Evolutionary conservation across 2,329 filamentous ascomycete genomes (phyloP), one percentile per base, ranked within the genome.

Genomic region (Trichophaea hybrida): DNA sequence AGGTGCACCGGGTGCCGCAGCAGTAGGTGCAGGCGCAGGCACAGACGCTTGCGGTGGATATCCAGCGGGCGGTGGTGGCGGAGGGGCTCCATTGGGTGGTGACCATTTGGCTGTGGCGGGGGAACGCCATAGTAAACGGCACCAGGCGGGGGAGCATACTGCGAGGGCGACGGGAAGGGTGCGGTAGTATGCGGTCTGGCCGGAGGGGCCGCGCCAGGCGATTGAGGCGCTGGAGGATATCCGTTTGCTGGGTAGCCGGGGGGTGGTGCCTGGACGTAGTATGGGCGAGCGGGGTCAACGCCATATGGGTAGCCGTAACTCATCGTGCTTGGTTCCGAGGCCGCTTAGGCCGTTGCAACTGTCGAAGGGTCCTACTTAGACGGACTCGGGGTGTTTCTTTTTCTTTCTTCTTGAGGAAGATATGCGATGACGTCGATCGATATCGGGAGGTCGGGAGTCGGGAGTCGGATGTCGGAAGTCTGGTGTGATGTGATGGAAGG

Each of bases 111-210:
- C 10, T 15, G 24, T n/a, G 38, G 44, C 38, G 55, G 43, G 31
- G 55, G 55, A 17, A 38, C 13, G 40, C 55, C 55, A 50, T 50
- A 48, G 44, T 57, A 57, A 35, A 8, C 2, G n/a, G n/a, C 33
- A 15, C 43, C 40, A 17, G 55, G 40, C 12, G 55, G 55, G 6
- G 55, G 55, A 13, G 40, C 40, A 50, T 57, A 57, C 55, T 35
- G 40, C 44, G 55, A 49, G 12, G 40, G 40, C 15, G 17, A 13
- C n/a, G 40, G 55, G 37, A 33, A 57, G 12, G 53, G 53, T 5
- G 53, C 53, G 35, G 53, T 55, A 17, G 53, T 55, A 44, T 55
- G 53, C 38, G 53, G 53, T 31, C 53, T 15, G 10, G 53, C 53
- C 4, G 53, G 53, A 44, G 53, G 37, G 8, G 53, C 34, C 1